phyloP scores from a whole-genome alignment of 352 stramenopile species.

The Globisporangium camurandrum region DNA sequence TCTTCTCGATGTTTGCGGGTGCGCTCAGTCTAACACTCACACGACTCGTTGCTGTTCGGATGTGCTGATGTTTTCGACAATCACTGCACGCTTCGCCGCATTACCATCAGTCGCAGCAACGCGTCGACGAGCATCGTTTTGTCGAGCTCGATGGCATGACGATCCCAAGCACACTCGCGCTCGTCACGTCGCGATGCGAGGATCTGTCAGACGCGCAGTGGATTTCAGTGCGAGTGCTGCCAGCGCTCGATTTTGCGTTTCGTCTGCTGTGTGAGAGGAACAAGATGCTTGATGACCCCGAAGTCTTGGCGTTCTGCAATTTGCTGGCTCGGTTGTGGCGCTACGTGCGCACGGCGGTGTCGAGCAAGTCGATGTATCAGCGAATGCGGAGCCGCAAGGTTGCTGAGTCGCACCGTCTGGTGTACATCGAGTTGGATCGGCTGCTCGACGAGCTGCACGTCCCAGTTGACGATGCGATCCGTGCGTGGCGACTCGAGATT shows the following conservation, averaged over 20 bases:
- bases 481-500: background rate
- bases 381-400: conserved; percentile 1
- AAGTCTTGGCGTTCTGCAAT: conserved; percentile 1
- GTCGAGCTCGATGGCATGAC: background rate
- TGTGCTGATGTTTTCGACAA: no score
- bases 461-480: background rate
- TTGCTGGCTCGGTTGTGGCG: background rate
- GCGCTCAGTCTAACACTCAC: no score
- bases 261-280: background rate
- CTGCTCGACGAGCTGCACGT: conserved; percentile 7
- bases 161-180: background rate
- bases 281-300: background rate
- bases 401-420: background rate
- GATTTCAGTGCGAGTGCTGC: background rate
- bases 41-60: no score
- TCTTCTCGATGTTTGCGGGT: no score
- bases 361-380: conserved; percentile 1
- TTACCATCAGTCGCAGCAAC: background rate
- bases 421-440: conserved; percentile 6
- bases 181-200: background rate
- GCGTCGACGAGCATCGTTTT: background rate
- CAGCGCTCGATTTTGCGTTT: conserved; percentile 2
- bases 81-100: no score
- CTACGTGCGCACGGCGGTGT: background rate
- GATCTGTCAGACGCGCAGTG: conserved; percentile 1